These are phyloP conservation scores for Pythium aquatile DNA, from an alignment of 352 stramenopile genomes.

Conservation along the genomic window DNA sequence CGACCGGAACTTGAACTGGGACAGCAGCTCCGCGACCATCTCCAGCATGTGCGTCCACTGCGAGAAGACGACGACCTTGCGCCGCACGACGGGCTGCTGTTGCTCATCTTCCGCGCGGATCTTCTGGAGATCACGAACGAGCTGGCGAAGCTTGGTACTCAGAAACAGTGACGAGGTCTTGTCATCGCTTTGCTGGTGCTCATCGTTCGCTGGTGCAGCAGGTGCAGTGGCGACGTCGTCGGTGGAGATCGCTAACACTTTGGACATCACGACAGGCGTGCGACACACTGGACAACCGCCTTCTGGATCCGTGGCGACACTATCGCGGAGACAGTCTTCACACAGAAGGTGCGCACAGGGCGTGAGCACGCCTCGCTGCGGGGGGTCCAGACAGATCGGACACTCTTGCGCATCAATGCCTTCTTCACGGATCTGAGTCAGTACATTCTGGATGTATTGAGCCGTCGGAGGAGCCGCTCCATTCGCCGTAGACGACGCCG, in stretches of 20 bases:
- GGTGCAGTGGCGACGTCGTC: neutral
- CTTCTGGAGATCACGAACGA: slow-evolving; percentile 58
- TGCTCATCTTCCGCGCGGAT: slow-evolving; percentile 56
- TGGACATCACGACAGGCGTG: slow-evolving; percentile 50
- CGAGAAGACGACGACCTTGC: slow-evolving; percentile 90
- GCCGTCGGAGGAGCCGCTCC: slow-evolving; percentile 1
- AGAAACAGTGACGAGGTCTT: slow-evolving; percentile 40
- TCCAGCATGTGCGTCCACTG: slow-evolving; percentile 91
- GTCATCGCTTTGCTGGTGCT: neutral
- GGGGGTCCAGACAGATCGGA: slow-evolving; percentile 81
- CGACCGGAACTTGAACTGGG: slow-evolving; percentile 45
- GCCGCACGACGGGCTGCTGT: slow-evolving; percentile 26
- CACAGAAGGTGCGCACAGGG: slow-evolving; percentile 87
- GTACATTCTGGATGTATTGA: slow-evolving; percentile 65
- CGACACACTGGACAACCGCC: slow-evolving; percentile 79
- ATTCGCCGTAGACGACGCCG: neutral
- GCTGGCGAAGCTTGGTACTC: slow-evolving; percentile 68
- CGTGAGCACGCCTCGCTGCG: slow-evolving; percentile 70
- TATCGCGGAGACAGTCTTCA: slow-evolving; percentile 64
- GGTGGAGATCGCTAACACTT: slow-evolving; percentile 48
- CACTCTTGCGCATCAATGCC: slow-evolving; percentile 81
- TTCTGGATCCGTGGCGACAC: slow-evolving; percentile 54
- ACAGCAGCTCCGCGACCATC: slow-evolving; percentile 64
- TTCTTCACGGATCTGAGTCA: slow-evolving; percentile 76
- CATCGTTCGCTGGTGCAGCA: neutral